phyloP scores from a whole-genome alignment of 768 basidiomycete species.

The Amanita molliuscula region DNA sequence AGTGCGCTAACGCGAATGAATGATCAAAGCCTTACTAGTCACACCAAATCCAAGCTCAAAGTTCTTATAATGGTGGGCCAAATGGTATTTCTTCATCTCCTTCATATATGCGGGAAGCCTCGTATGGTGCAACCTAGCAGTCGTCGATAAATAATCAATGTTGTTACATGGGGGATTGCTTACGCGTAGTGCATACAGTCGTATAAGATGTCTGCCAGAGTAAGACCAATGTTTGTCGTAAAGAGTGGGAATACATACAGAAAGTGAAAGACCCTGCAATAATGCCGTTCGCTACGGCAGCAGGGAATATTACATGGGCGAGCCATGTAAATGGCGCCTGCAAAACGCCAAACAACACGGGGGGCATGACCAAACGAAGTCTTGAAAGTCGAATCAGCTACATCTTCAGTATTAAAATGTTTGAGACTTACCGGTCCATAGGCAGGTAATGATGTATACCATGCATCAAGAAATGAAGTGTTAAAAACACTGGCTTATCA shows the following conservation, averaged over 20 bases:
- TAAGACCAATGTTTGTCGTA: not conserved
- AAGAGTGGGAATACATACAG: constrained; percentile 35
- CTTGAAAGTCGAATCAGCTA: constrained; percentile 22
- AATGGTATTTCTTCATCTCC: constrained; percentile 95
- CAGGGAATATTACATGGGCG: constrained; percentile 73
- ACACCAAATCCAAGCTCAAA: constrained; percentile 97
- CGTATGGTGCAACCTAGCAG: constrained; percentile 68
- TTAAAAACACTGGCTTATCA: constrained; percentile 69
- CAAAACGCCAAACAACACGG: constrained; percentile 64
- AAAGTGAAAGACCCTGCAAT: constrained; percentile 77
- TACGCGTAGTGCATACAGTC: constrained; percentile 91
- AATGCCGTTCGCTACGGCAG: constrained; percentile 81
- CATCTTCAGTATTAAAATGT: not conserved
- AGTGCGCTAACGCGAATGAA: not conserved
- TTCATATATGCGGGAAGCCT: constrained; percentile 76
- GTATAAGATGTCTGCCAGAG: constrained; percentile 59
- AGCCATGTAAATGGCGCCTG: constrained; percentile 83
- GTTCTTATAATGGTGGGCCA: constrained; percentile 98
- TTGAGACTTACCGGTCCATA: constrained; percentile 69
- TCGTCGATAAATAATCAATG: constrained; percentile 8
- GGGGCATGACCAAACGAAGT: constrained; percentile 95
- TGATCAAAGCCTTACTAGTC: constrained; percentile 49
- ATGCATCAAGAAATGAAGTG: constrained; percentile 86
- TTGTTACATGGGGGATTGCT: constrained; percentile 17
- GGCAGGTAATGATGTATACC: constrained; percentile 97